Evolutionary conservation across 768 basidiomycete species (phyloP).

Genomic region (Gymnopilus junonius): DNA sequence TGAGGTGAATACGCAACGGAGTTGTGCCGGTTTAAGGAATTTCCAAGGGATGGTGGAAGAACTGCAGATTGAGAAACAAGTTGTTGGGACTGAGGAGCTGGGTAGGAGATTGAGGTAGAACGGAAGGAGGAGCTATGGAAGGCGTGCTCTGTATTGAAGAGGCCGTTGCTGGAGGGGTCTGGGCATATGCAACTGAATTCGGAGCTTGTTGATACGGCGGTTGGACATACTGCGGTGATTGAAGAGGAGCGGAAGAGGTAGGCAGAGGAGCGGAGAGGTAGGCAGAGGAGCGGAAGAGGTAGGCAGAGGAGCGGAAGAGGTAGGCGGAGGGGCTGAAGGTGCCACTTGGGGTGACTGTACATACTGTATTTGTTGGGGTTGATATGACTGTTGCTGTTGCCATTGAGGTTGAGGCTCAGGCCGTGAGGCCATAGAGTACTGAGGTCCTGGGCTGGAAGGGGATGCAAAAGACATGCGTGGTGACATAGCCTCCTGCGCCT

Average conservation of each 20-base stretch:
- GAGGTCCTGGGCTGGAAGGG: slow-evolving; percentile 25
- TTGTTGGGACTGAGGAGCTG: slow-evolving; percentile 25
- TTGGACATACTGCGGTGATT: slow-evolving; percentile 14
- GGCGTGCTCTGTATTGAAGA: slow-evolving; percentile 11
- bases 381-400: slow-evolving; percentile 13
- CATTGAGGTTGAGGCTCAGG: slow-evolving; percentile 19
- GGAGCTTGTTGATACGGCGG: slow-evolving; percentile 31
- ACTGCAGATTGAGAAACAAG: slow-evolving; percentile 29
- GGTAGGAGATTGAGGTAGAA: slow-evolving; percentile 26
- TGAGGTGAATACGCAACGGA: slow-evolving; percentile 36
- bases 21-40: slow-evolving; percentile 36
- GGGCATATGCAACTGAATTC: not conserved
- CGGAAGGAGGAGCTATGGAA: slow-evolving; percentile 27
- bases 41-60: slow-evolving; percentile 10
- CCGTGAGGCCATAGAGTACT: slow-evolving; percentile 19
- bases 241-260: slow-evolving; percentile 6
- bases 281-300: slow-evolving; percentile 5
- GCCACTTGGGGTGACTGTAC: not conserved
- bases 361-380: slow-evolving; percentile 2
- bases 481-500: slow-evolving; percentile 22
- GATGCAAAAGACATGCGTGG: slow-evolving; percentile 18
- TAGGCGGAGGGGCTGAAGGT: slow-evolving; percentile 4
- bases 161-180: slow-evolving; percentile 8
- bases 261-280: slow-evolving; percentile 1
- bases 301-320: not conserved